Percentiles rank a stretch among this genome's conserved stretches.
Conservation (phyloP, 176 grass and related monocot species). For the Triticum aestivum region IWGSC_CS_RefSeq_v2.1 NC_057797.1:714031022-714031521, state of each 20-base stretch:
- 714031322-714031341: background rate
- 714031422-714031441: constrained; percentile 67
- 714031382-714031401: constrained; percentile 62
- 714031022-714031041: background rate
- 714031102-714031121: background rate
- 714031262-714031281: background rate
- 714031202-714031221: background rate
- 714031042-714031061: background rate
- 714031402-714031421: constrained; percentile 70
- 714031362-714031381: constrained; percentile 3
- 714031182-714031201: background rate
- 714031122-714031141: background rate
- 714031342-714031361: background rate
- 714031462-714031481: constrained; percentile 92
- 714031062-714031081: background rate
- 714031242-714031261: background rate
- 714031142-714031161: background rate
- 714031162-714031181: background rate
- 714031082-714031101: background rate
- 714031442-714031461: constrained; percentile 96
- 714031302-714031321: background rate
- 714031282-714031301: background rate
- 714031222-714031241: background rate
- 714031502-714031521: background rate
- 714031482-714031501: constrained; percentile 73